phyloP scores from a whole-genome alignment of 345 rosid species.

The Conringia planisiliqua region DNA sequence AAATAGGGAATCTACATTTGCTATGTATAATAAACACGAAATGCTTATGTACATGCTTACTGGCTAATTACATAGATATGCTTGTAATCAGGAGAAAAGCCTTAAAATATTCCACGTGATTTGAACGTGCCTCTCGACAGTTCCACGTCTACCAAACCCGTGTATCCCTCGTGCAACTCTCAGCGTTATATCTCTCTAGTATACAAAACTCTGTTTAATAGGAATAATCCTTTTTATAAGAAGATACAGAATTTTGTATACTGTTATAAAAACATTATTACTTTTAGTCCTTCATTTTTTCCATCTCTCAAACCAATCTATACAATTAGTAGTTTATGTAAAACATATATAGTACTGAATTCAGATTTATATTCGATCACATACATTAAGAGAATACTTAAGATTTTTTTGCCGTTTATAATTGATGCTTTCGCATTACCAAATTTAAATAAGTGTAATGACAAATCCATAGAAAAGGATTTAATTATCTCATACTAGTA shows the following conservation, averaged over 20 bases:
- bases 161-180: conserved; percentile 2
- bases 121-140: conserved; percentile 14
- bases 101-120: conserved; percentile 5
- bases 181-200: no score
- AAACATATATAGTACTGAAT: no score
- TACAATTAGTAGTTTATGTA: no score
- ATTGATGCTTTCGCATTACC: neutral
- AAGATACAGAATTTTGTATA: no score
- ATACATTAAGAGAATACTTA: no score
- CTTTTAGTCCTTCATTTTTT: neutral
- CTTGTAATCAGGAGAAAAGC: neutral
- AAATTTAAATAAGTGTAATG: neutral
- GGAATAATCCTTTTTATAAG: no score
- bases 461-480: neutral
- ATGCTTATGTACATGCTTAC: conserved; percentile 9
- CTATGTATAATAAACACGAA: neutral
- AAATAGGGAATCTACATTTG: neutral
- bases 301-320: no score
- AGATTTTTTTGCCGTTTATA: neutral
- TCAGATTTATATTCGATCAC: no score
- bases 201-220: no score
- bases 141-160: neutral
- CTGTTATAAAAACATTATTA: neutral
- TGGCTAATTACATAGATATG: neutral
- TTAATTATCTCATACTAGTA: neutral